phyloP scores from a whole-genome alignment of 75 land plant genomes.

The Ceratopteris richardii region DNA sequence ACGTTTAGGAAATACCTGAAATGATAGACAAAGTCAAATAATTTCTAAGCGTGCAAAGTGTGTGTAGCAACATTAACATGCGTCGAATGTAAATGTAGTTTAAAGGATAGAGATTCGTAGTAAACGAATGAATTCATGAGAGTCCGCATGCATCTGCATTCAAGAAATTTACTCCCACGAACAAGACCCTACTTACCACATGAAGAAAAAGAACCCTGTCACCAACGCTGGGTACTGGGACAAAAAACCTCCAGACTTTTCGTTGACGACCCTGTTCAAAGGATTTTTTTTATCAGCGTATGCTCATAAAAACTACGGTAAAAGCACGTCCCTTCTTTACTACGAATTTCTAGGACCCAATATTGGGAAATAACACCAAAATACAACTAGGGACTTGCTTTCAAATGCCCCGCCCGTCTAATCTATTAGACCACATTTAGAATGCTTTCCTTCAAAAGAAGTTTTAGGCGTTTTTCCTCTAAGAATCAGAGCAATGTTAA shows the following conservation, averaged over 20 bases:
- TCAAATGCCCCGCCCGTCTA: too few relatives aligned
- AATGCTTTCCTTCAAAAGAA: not conserved
- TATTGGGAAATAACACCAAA: not conserved
- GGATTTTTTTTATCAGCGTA: not conserved
- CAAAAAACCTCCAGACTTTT: conserved; percentile 6
- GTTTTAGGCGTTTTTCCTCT: not conserved
- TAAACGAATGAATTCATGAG: too few relatives aligned
- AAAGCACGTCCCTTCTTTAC: not conserved
- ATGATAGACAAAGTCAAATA: too few relatives aligned
- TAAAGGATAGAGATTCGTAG: too few relatives aligned
- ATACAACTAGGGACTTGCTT: too few relatives aligned
- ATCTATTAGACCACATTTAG: not conserved
- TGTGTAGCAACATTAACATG: too few relatives aligned
- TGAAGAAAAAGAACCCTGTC: conserved; percentile 40
- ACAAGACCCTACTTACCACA: conserved; percentile 17
- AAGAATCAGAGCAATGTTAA: not conserved
- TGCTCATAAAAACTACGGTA: not conserved
- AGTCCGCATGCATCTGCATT: not conserved
- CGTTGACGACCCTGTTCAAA: conserved; percentile 1
- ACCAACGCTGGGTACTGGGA: conserved; percentile 25
- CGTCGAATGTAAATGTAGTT: too few relatives aligned
- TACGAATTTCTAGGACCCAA: too few relatives aligned
- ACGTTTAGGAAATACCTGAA: conserved; percentile 41
- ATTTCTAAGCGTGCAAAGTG: too few relatives aligned
- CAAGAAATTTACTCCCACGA: not conserved